A percentile compares a stretch with the other conserved stretches of the same genome.
Conservation (phyloP, 495 filamentous ascomycete species). For the Baudoinia panamericana region DNA sequence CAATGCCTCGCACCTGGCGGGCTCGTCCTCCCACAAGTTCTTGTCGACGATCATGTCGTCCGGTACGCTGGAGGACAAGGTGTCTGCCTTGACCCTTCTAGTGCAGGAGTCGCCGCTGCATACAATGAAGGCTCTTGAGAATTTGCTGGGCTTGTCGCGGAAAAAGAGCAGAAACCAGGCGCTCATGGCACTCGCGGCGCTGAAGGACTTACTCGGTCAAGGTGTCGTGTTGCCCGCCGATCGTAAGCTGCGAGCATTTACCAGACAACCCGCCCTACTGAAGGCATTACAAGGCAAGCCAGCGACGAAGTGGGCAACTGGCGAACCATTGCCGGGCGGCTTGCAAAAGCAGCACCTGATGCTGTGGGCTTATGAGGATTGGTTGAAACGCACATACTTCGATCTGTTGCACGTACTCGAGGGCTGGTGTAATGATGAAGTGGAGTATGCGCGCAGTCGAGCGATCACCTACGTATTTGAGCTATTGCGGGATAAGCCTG, state of each 20-base stretch:
- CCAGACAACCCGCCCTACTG: slow-evolving; percentile 64
- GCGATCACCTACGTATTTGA: slow-evolving; percentile 82
- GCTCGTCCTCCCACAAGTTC: slow-evolving; percentile 80
- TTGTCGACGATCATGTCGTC: slow-evolving; percentile 92
- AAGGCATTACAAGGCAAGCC: slow-evolving; percentile 47
- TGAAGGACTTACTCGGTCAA: slow-evolving; percentile 86
- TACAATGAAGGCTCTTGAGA: slow-evolving; percentile 77
- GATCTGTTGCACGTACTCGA: slow-evolving; percentile 82
- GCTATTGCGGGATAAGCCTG: slow-evolving; percentile 84
- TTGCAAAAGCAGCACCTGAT: slow-evolving; percentile 65
- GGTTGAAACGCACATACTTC: slow-evolving; percentile 84
- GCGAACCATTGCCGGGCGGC: slow-evolving; percentile 52
- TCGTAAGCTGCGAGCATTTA: slow-evolving; percentile 65
- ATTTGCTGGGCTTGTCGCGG: slow-evolving; percentile 59
- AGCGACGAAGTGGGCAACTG: slow-evolving; percentile 49
- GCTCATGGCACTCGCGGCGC: slow-evolving; percentile 73
- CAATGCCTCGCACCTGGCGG: slow-evolving; percentile 35
- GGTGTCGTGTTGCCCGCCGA: slow-evolving; percentile 72
- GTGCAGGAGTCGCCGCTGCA: slow-evolving; percentile 94
- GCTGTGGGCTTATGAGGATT: slow-evolving; percentile 86
- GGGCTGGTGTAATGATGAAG: slow-evolving; percentile 81
- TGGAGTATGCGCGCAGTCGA: slow-evolving; percentile 75
- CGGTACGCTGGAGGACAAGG: slow-evolving; percentile 90
- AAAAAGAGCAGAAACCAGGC: slow-evolving; percentile 91
- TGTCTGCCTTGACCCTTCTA: slow-evolving; percentile 82